A percentile compares a stretch with the other conserved stretches of the same genome.
phyloP scores from a whole-genome alignment of 2,329 filamentous ascomycete species.

The Akanthomyces uredinophilus region DNA sequence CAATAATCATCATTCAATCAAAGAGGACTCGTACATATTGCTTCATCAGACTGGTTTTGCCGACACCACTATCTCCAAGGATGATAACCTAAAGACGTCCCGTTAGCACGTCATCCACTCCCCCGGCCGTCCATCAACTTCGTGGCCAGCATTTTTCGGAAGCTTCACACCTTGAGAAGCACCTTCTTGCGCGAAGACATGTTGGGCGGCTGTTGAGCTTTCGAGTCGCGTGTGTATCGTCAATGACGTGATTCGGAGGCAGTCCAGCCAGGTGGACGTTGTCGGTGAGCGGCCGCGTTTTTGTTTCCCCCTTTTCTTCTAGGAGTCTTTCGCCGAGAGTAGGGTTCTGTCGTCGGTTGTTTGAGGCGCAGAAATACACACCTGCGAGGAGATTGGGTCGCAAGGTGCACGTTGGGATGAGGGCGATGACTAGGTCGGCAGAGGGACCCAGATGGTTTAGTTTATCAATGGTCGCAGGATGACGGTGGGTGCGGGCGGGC shows the following conservation, averaged over 20 bases:
- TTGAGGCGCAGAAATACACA: neutral
- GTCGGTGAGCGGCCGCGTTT: neutral
- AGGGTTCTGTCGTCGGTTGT: neutral
- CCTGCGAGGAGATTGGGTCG: constrained; percentile 3
- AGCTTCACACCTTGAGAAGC: constrained; percentile 66
- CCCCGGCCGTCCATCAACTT: neutral
- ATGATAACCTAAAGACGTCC: constrained; percentile 75
- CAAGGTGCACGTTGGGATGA: constrained; percentile 7
- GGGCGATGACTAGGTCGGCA: neutral
- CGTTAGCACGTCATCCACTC: constrained; percentile 16
- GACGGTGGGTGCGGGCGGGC: constrained; percentile 4
- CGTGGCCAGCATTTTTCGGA: constrained; percentile 3
- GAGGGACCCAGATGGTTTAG: neutral
- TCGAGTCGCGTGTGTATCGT: constrained; percentile 15
- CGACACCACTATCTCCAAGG: constrained; percentile 95
- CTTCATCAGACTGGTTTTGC: constrained; percentile 99
- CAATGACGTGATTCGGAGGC: constrained; percentile 14
- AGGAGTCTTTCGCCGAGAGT: neutral
- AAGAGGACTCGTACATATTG: constrained; percentile 78
- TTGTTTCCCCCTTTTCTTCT: neutral
- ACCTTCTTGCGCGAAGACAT: constrained; percentile 89
- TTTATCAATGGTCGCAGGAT: constrained; percentile 6
- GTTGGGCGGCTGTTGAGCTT: constrained; percentile 26
- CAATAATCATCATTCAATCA: neutral
- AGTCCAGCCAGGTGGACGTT: neutral